Evolutionary conservation across 371 early-diverging fungal genomes (phyloP), one percentile per base, ranked within the genome.

Genomic region (Rhizopus microsporus): DNA sequence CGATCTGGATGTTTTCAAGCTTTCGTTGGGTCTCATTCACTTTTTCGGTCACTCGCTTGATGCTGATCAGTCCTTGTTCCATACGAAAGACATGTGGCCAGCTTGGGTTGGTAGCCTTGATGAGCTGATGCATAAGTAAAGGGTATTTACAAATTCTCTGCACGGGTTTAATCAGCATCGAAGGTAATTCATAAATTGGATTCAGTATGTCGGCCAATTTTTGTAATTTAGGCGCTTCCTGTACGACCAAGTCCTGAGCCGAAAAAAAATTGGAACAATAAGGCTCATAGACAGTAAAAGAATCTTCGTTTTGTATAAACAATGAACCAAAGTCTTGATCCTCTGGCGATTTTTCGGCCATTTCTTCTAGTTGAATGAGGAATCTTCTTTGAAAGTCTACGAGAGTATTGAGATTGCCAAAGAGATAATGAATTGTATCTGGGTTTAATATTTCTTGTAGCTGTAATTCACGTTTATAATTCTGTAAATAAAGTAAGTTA

Each of bases 121-220:
- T 75, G 58, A 96, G 80, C 64, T 94, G 92, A 56, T 85, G 79
- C 63, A 98, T 77, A 35, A 96, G 82, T 30, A 96, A 72, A 31
- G 95, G 95, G 76, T 98, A 99, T 82, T 94, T 96, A 82, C 96
- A 95, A 54, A 98, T 89, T 56, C 99, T 88, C 75, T 99, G 98
- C 3, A 98, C 88, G 4, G 99, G 99, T 71, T 95, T 94, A 73
- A 99, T 96, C 45, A 99, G 81, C 77, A 92, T 87, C 9, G 94
- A 93, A 16, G 89, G 94, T 53, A 98, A 76, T 58, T 89, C 92
- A 57, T 90, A 88, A 35, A 78, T 81, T 15, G 96, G 93, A 51
- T 95, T 94, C 51, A 96, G 74, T 30, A 92, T 71, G 63, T 86
- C 79, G 10, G 81, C 68, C 56, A 90, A 67, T 56, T 75, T 81